phyloP scores from a whole-genome alignment of 306 rosid genomes.

The Coriaria nepalensis region DNA sequence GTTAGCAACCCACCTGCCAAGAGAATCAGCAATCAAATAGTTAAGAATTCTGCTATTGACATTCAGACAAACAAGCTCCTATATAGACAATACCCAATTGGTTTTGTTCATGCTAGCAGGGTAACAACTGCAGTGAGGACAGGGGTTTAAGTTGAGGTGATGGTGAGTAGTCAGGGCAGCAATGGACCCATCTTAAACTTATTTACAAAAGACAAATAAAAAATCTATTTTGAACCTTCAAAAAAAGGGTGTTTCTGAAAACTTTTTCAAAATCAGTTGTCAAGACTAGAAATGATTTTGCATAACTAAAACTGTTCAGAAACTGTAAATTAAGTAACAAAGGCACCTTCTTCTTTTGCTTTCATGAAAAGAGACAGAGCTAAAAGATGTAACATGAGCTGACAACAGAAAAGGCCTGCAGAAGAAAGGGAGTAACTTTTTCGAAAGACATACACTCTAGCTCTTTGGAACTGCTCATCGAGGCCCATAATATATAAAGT shows the following conservation, averaged over 20 bases:
- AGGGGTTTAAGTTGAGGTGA: no score
- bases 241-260: no score
- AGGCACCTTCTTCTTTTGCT: constrained; percentile 6
- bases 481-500: constrained; percentile 96
- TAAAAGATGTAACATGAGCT: constrained; percentile 1
- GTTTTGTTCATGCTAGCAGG: neutral
- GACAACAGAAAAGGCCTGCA: constrained; percentile 1
- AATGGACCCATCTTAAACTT: no score
- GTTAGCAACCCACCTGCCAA: constrained; percentile 79
- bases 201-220: no score
- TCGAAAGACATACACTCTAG: constrained; percentile 68
- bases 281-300: no score
- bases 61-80: neutral
- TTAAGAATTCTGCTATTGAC: neutral
- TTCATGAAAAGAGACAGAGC: constrained; percentile 8
- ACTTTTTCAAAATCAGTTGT: no score
- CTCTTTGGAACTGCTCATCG: constrained; percentile 70
- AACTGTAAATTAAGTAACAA: neutral
- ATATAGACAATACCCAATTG: neutral
- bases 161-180: no score
- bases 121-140: no score
- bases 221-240: no score
- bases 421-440: neutral
- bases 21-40: constrained; percentile 9
- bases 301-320: no score